Percentiles rank a stretch among this genome's conserved stretches.
Conservation (phyloP, 257 asterid species). For the Avicennia marina region DNA sequence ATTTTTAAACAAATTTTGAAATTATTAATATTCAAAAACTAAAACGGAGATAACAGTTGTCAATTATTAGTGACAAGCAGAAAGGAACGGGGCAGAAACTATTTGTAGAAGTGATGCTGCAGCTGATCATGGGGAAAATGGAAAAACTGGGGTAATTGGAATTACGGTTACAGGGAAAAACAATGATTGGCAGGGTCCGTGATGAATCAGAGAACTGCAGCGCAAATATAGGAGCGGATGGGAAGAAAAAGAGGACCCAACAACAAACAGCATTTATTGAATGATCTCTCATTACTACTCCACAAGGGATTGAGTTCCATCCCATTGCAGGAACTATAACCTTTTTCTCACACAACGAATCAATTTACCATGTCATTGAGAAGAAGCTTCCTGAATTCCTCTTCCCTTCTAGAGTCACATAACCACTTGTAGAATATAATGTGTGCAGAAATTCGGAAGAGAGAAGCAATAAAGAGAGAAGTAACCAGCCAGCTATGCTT, state of each 20-base stretch:
- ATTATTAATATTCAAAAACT: too few relatives aligned
- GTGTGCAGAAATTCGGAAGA: conserved; percentile 15
- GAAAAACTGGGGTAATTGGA: conserved; percentile 17
- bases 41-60: too few relatives aligned
- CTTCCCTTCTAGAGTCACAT: conserved; percentile 12
- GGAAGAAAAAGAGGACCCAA: neutral
- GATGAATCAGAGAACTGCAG: conserved; percentile 26
- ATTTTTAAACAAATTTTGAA: too few relatives aligned
- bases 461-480: conserved; percentile 1
- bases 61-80: too few relatives aligned
- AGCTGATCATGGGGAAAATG: conserved; percentile 14
- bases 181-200: conserved; percentile 19
- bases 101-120: too few relatives aligned
- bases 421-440: conserved; percentile 5
- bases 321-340: conserved; percentile 4
- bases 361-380: conserved; percentile 1
- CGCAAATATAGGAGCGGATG: conserved; percentile 8
- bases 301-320: conserved; percentile 14
- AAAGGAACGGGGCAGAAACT: too few relatives aligned
- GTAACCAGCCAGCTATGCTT: conserved; percentile 22
- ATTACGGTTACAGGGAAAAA: conserved; percentile 19
- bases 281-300: conserved; percentile 13
- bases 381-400: neutral
- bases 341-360: conserved; percentile 2
- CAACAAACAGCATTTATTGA: conserved; percentile 26